Conservation (phyloP, 192 early-diverging fungal species). For the Phycomyces blakesleeanus region DNA sequence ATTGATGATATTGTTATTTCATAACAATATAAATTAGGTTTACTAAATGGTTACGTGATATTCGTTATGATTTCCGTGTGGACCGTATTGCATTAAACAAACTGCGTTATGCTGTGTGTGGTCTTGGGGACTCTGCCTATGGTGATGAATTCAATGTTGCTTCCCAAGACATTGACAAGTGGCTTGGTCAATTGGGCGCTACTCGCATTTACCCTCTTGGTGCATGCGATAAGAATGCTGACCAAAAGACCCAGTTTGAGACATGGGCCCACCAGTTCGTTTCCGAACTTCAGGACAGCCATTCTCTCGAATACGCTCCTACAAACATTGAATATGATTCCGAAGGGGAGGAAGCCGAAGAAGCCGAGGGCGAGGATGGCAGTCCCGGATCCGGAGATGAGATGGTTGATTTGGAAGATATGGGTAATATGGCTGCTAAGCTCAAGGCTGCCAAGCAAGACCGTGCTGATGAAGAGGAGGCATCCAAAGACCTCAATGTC, state of each 20-base stretch:
- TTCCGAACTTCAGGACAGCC: slow-evolving; percentile 38
- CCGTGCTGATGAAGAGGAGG: slow-evolving; percentile 51
- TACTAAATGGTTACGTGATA: slow-evolving; percentile 58
- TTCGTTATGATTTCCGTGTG: slow-evolving; percentile 59
- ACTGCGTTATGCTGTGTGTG: slow-evolving; percentile 64
- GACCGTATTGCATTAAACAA: slow-evolving; percentile 46
- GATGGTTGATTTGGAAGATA: slow-evolving; percentile 72
- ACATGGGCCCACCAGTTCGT: slow-evolving; percentile 32
- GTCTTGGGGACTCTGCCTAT: slow-evolving; percentile 68
- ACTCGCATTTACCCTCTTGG: slow-evolving; percentile 55
- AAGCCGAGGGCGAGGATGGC: slow-evolving; percentile 22
- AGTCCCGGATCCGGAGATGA: slow-evolving; percentile 44
- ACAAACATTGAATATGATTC: slow-evolving; percentile 49
- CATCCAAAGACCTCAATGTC: slow-evolving; percentile 38
- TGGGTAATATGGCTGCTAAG: slow-evolving; percentile 61
- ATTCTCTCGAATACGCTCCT: slow-evolving; percentile 44
- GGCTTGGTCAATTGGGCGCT: slow-evolving; percentile 57
- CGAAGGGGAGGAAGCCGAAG: slow-evolving; percentile 47
- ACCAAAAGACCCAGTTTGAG: slow-evolving; percentile 25
- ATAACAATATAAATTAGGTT: too few relatives aligned
- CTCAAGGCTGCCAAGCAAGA: slow-evolving; percentile 52
- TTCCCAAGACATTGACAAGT: slow-evolving; percentile 55
- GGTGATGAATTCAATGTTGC: slow-evolving; percentile 55
- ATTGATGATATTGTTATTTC: background rate
- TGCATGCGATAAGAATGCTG: slow-evolving; percentile 56